Evolutionary conservation across 139 green algal species (phyloP), one percentile per base, ranked within the genome.

Genomic region (Chlamydomonas urium): DNA sequence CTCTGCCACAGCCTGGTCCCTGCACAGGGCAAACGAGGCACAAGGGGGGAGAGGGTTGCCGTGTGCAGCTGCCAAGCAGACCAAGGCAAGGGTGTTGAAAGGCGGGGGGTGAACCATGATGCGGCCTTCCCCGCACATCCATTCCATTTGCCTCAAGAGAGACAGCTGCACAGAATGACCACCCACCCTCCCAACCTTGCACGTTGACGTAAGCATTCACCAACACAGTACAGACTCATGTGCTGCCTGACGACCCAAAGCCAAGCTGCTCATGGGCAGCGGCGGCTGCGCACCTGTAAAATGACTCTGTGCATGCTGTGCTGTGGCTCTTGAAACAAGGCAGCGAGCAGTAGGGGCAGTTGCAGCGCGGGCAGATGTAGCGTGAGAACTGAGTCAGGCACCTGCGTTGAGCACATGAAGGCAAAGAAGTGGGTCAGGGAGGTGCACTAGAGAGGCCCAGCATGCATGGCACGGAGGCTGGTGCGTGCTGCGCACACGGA

Each of bases 291-390:
- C 59, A 85, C 87, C 78, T 79, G 79, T 88, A 89, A 35, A 94
- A 94, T 1, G 68, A 70, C 63, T 94, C 87, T 26, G 86, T 91
- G 74, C 89, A 94, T 4, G 56, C 34, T 3, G 80, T 38, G 10
- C 84, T 74, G 72, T 94, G 89, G 35, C 81, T 35, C 42, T 87
- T 85, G 81, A 95, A 96, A 75, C 90, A 96, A 0, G 69, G 26
- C 26, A 93, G 69, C 2, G 77, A 90, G 79, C 90, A 96, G 73
- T 96, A 96, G 1, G 56, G 76, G 1, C 75, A 73, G 71, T 92
- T 89, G 79, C 90, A 96, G 47, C 84, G 75, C 0, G 90, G 90
- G 73, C 90, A 96, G 21, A 81, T 92, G 75, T 96, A 96, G 1
- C 72, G 65, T 1, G 86, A 65, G 29, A 79, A 76, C n/a, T 84